Percentiles rank a stretch among this genome's conserved stretches.
Evolutionary conservation across 495 filamentous ascomycete species (phyloP).

Genomic region (Letharia lupina): DNA sequence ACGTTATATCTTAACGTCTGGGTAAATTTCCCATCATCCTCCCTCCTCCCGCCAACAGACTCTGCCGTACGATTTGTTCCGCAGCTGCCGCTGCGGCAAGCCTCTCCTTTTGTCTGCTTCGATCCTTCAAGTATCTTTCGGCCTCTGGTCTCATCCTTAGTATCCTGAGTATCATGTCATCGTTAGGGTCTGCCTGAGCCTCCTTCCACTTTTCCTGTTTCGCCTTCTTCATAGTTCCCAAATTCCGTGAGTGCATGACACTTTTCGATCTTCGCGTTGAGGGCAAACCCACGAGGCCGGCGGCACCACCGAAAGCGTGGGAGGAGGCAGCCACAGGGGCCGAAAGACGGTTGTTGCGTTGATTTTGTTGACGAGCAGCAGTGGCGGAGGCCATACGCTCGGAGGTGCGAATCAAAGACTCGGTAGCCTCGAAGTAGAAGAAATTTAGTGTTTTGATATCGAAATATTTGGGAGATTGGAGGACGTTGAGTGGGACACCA

Average conservation of each 20-base stretch:
- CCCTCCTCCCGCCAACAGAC: conserved; percentile 62
- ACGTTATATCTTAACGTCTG: conserved; percentile 22
- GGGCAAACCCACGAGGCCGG: conserved; percentile 60
- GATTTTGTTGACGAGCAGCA: conserved; percentile 62
- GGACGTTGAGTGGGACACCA: conserved; percentile 80
- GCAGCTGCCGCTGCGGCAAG: conserved; percentile 84
- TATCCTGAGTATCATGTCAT: conserved; percentile 97
- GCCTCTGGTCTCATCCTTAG: conserved; percentile 94
- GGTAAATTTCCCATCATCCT: conserved; percentile 53
- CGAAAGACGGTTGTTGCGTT: conserved; percentile 56
- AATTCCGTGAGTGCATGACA: conserved; percentile 88
- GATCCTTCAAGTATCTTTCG: conserved; percentile 77
- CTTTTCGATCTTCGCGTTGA: conserved; percentile 76
- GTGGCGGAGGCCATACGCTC: conserved; percentile 91
- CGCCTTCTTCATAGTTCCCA: conserved; percentile 90
- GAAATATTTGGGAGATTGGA: conserved; percentile 96
- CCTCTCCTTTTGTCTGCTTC: conserved; percentile 88
- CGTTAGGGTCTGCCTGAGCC: conserved; percentile 90
- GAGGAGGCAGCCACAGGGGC: conserved; percentile 56
- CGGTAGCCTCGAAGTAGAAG: conserved; percentile 94
- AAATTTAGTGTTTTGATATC: conserved; percentile 93
- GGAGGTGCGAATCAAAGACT: conserved; percentile 82
- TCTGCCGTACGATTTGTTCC: conserved; percentile 90
- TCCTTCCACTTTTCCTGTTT: conserved; percentile 95
- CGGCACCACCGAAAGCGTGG: conserved; percentile 44